Evolutionary conservation across 257 asterid genomes (phyloP).

Genomic region (Solanum pennellii): DNA sequence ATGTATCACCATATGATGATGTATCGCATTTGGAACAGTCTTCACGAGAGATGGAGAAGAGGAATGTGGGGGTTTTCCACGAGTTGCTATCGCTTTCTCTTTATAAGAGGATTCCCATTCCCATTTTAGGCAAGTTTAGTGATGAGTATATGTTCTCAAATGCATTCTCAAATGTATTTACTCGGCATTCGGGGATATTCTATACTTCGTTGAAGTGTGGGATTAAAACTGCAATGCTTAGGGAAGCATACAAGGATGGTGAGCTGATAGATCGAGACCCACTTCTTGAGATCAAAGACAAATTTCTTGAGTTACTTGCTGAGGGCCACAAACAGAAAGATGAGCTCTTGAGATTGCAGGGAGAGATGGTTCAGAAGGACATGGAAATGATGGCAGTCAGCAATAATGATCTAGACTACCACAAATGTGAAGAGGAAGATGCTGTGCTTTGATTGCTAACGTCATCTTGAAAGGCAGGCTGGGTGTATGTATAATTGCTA

Average conservation of each 20-base stretch:
- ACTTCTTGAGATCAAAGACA: conserved; percentile 43
- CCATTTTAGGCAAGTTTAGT: conserved; percentile 57
- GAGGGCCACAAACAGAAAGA: conserved; percentile 48
- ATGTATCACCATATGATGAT: conserved; percentile 75
- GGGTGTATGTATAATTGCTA: neutral
- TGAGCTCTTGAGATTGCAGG: conserved; percentile 32
- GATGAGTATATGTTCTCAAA: conserved; percentile 74
- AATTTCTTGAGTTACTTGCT: conserved; percentile 56
- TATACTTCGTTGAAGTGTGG: conserved; percentile 84
- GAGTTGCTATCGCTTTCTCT: conserved; percentile 74
- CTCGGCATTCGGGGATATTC: conserved; percentile 85
- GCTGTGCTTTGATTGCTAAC: neutral
- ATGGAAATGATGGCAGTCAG: conserved; percentile 26
- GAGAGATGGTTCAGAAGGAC: conserved; percentile 32
- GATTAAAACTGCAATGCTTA: conserved; percentile 72
- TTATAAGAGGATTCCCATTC: conserved; percentile 61
- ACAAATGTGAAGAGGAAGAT: neutral
- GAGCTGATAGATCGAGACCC: conserved; percentile 29
- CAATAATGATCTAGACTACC: neutral
- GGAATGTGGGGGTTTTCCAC: conserved; percentile 78
- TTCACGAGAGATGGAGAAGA: conserved; percentile 83
- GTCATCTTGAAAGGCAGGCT: neutral
- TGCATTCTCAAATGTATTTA: conserved; percentile 61
- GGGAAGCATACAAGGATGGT: conserved; percentile 78
- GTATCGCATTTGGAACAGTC: conserved; percentile 45